Conservation (phyloP, 2,329 filamentous ascomycete species). For the Apiospora kogelbergensis region DNA sequence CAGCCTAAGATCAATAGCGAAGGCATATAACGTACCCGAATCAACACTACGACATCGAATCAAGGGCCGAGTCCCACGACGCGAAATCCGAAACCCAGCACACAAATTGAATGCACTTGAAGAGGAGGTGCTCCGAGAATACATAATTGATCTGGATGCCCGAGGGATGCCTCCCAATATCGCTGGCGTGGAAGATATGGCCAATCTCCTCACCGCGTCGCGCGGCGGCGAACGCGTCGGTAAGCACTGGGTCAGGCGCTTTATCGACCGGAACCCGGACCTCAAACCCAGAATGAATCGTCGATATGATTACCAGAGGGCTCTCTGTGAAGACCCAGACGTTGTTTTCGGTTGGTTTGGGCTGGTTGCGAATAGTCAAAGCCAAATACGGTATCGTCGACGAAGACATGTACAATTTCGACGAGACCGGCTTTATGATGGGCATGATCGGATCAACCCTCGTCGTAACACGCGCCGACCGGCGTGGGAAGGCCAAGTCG, state of each 20-base stretch:
- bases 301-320: too few relatives aligned
- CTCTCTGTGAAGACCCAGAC: too few relatives aligned
- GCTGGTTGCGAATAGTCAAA: background rate
- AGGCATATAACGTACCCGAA: background rate
- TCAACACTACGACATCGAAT: background rate
- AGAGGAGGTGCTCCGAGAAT: background rate
- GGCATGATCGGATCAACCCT: background rate
- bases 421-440: conserved; percentile 6
- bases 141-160: conserved; percentile 7
- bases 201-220: background rate
- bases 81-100: background rate
- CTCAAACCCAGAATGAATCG: background rate
- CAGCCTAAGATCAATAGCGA: background rate
- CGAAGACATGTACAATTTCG: conserved; percentile 3
- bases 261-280: background rate
- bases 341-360: background rate
- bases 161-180: background rate
- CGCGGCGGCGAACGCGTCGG: background rate
- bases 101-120: background rate
- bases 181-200: background rate
- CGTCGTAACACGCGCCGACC: too few relatives aligned
- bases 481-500: too few relatives aligned
- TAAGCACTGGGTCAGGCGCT: background rate
- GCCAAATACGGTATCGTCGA: background rate
- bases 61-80: background rate